phyloP scores from a whole-genome alignment of 108 stramenopile species.

The Cyclotella cryptica region DNA sequence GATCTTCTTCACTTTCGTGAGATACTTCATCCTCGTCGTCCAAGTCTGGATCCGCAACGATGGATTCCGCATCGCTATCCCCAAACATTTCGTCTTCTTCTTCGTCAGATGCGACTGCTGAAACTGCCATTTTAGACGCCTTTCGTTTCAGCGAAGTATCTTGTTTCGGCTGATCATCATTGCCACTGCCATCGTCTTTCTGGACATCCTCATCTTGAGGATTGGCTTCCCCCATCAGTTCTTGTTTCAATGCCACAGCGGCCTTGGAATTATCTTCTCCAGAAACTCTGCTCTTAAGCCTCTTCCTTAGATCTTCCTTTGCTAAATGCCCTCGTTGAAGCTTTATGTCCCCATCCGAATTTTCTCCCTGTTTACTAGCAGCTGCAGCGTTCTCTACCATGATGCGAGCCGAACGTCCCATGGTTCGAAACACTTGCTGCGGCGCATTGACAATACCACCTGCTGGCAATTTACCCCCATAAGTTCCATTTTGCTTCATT shows the following conservation, averaged over 20 bases:
- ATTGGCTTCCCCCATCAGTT: slow-evolving; percentile 35
- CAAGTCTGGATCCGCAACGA: slow-evolving; percentile 46
- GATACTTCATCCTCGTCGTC: slow-evolving; percentile 57
- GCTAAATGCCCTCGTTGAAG: slow-evolving; percentile 52
- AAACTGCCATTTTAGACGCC: slow-evolving; percentile 40
- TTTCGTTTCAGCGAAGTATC: slow-evolving; percentile 44
- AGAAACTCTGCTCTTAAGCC: slow-evolving; percentile 57
- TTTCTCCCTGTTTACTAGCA: slow-evolving; percentile 8
- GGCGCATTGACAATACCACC: slow-evolving; percentile 47
- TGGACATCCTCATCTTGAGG: slow-evolving; percentile 23
- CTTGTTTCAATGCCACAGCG: slow-evolving; percentile 68
- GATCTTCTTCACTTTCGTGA: slow-evolving; percentile 55
- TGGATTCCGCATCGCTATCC: slow-evolving; percentile 45
- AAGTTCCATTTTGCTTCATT: slow-evolving; percentile 42
- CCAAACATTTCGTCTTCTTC: slow-evolving; percentile 61
- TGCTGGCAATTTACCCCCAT: slow-evolving; percentile 57
- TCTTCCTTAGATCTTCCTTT: slow-evolving; percentile 58
- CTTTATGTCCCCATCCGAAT: slow-evolving; percentile 40
- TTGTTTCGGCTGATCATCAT: slow-evolving; percentile 30
- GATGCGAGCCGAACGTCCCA: slow-evolving; percentile 77
- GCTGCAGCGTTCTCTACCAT: slow-evolving; percentile 55
- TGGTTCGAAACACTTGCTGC: slow-evolving; percentile 46
- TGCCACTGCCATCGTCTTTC: slow-evolving; percentile 28
- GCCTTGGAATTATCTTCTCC: slow-evolving; percentile 71
- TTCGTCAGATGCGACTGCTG: slow-evolving; percentile 38